These are phyloP conservation scores for Guyanaporus albipodus DNA, from an alignment of 768 basidiomycete species.

Conservation along the genomic window DNA sequence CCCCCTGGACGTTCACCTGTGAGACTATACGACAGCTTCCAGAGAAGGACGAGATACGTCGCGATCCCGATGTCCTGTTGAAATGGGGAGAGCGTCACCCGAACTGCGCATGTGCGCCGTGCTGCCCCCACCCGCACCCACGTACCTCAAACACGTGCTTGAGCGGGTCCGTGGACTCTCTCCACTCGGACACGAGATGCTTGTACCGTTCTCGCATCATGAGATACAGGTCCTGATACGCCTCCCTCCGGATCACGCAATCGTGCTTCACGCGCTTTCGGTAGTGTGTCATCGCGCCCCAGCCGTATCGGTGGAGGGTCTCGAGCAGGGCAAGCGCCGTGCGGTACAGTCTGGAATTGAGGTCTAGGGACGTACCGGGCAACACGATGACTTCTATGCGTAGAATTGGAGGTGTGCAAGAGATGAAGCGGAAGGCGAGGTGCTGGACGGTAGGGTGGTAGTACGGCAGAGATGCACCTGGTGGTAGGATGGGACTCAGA, in stretches of 20 bases:
- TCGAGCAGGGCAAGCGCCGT: constrained; percentile 80
- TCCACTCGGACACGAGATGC: constrained; percentile 70
- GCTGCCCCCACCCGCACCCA: no score
- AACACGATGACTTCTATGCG: constrained; percentile 32
- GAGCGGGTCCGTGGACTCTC: constrained; percentile 76
- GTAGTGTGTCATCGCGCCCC: constrained; percentile 78
- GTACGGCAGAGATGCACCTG: constrained; percentile 61
- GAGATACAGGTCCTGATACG: constrained; percentile 89
- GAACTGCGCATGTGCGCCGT: no score
- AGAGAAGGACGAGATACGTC: constrained; percentile 86
- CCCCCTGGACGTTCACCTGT: no score
- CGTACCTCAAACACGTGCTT: constrained; percentile 92
- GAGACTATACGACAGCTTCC: constrained; percentile 70
- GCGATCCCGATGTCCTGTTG: constrained; percentile 92
- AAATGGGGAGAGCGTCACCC: not conserved
- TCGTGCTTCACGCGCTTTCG: constrained; percentile 87
- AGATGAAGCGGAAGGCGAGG: constrained; percentile 76
- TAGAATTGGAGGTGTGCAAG: constrained; percentile 23
- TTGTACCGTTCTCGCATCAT: constrained; percentile 83
- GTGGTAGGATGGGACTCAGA: constrained; percentile 53
- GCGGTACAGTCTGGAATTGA: constrained; percentile 66
- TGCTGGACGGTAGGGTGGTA: constrained; percentile 84
- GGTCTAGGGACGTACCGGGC: constrained; percentile 44
- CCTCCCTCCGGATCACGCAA: constrained; percentile 64
- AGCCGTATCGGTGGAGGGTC: constrained; percentile 83